A percentile compares a stretch with the other conserved stretches of the same genome.
Evolutionary conservation across 495 filamentous ascomycete species (phyloP).

Genomic region (Oidiodendron maius): DNA sequence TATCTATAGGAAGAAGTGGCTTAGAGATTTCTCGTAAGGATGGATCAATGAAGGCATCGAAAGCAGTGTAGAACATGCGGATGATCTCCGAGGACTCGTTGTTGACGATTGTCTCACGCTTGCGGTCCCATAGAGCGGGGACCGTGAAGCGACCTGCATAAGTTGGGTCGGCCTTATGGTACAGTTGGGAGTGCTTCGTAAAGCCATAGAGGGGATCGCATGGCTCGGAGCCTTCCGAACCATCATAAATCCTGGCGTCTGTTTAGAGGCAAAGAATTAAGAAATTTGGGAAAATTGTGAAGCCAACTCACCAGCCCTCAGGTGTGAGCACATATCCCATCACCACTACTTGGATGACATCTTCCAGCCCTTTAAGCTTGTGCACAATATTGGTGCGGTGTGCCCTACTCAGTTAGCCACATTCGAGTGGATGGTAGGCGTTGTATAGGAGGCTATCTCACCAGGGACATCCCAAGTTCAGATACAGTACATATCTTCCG

Average conservation of each 20-base stretch:
- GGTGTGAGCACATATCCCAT: slow-evolving; percentile 58
- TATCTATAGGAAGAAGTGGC: slow-evolving; percentile 48
- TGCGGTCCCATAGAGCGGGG: slow-evolving; percentile 72
- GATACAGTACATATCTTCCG: slow-evolving; percentile 50
- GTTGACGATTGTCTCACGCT: slow-evolving; percentile 28
- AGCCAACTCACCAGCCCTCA: slow-evolving; percentile 74
- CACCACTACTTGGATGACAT: slow-evolving; percentile 44
- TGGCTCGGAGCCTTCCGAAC: too few species aligned
- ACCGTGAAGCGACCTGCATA: slow-evolving; percentile 74
- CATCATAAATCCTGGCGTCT: too few species aligned
- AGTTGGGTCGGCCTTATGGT: slow-evolving; percentile 56
- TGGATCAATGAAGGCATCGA: slow-evolving; percentile 63
- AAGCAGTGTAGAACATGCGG: slow-evolving; percentile 61
- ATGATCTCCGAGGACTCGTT: slow-evolving; percentile 66
- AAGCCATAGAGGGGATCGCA: slow-evolving; percentile 51
- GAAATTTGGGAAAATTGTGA: slow-evolving; percentile 17
- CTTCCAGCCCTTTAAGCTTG: slow-evolving; percentile 45
- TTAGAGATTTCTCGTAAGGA: slow-evolving; percentile 49
- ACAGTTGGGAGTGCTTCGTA: slow-evolving; percentile 54
- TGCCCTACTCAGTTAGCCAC: slow-evolving; percentile 58
- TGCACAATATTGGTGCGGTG: slow-evolving; percentile 49
- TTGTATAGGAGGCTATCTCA: background rate
- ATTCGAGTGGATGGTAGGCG: slow-evolving; percentile 49
- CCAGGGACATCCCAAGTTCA: slow-evolving; percentile 19
- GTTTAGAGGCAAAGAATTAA: slow-evolving; percentile 4